Conservation (phyloP, 2,329 filamentous ascomycete species). For the Graphium sp. region DNA sequence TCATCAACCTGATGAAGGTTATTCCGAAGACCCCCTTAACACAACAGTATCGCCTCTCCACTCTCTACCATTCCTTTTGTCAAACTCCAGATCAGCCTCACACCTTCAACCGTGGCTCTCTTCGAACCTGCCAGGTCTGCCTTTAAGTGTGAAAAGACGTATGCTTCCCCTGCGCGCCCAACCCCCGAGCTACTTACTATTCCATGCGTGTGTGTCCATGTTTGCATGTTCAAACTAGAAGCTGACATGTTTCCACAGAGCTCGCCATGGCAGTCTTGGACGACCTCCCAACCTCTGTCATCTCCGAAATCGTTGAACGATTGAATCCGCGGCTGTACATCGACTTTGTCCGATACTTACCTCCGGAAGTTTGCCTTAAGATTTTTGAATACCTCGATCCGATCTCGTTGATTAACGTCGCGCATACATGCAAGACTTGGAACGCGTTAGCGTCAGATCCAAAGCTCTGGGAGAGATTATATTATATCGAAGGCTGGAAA, state of each 20-base stretch:
- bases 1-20: slow-evolving; percentile 64
- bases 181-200: neutral
- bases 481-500: slow-evolving; percentile 74
- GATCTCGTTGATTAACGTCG: slow-evolving; percentile 61
- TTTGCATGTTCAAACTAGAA: neutral
- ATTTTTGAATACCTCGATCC: slow-evolving; percentile 79
- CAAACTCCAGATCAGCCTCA: slow-evolving; percentile 26
- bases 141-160: slow-evolving; percentile 29
- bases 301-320: slow-evolving; percentile 65
- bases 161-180: neutral
- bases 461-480: slow-evolving; percentile 72
- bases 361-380: slow-evolving; percentile 79
- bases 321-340: slow-evolving; percentile 77
- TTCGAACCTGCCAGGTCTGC: slow-evolving; percentile 29
- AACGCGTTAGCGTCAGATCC: slow-evolving; percentile 66
- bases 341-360: slow-evolving; percentile 74
- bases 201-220: neutral
- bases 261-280: slow-evolving; percentile 65
- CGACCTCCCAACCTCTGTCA: slow-evolving; percentile 61
- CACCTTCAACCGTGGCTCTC: too few relatives aligned
- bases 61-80: slow-evolving; percentile 16
- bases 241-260: slow-evolving; percentile 31
- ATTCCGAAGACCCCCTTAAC: slow-evolving; percentile 58
- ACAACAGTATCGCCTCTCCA: slow-evolving; percentile 15
- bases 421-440: slow-evolving; percentile 68